phyloP scores from a whole-genome alignment of 2,329 filamentous ascomycete species.

The Sporothrix brasiliensis region DNA sequence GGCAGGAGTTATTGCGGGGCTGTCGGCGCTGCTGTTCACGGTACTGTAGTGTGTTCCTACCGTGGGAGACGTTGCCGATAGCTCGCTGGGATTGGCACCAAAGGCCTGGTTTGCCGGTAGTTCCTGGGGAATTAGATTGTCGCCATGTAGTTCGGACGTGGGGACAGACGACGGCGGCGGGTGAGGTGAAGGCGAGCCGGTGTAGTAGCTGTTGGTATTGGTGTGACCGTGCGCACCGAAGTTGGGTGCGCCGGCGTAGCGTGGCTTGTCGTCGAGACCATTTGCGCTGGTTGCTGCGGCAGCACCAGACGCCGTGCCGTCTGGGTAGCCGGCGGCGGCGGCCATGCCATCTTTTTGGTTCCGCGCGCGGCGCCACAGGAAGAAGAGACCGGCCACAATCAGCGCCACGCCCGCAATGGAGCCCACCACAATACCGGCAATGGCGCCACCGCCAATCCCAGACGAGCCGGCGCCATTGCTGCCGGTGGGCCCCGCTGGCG shows the following conservation, averaged over 20 bases:
- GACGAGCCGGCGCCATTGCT: not conserved
- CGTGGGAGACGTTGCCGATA: slow-evolving; percentile 7
- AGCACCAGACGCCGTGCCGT: not conserved
- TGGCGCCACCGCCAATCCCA: slow-evolving; percentile 26
- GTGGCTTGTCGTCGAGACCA: slow-evolving; percentile 24
- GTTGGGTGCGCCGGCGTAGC: slow-evolving; percentile 14
- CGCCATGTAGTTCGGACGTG: slow-evolving; percentile 25
- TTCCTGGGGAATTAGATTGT: slow-evolving; percentile 10
- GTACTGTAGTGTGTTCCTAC: not conserved
- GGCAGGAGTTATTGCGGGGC: not conserved
- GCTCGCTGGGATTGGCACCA: slow-evolving; percentile 9
- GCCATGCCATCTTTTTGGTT: slow-evolving; percentile 13
- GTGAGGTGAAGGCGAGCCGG: not conserved
- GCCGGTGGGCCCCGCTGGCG: not conserved
- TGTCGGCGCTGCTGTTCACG: not conserved
- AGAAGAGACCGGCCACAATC: slow-evolving; percentile 24
- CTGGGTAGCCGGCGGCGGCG: not conserved
- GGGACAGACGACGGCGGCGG: not conserved
- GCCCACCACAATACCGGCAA: slow-evolving; percentile 32
- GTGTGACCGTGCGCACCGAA: slow-evolving; percentile 11
- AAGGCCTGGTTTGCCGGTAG: slow-evolving; percentile 13
- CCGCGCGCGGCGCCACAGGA: slow-evolving; percentile 28
- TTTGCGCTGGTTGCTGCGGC: not conserved
- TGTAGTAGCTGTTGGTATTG: slow-evolving; percentile 19
- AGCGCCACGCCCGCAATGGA: slow-evolving; percentile 28